These are phyloP conservation scores for Tetrapisispora phaffii DNA, from an alignment of 805 yeast genomes.

Conservation along the genomic window DNA sequence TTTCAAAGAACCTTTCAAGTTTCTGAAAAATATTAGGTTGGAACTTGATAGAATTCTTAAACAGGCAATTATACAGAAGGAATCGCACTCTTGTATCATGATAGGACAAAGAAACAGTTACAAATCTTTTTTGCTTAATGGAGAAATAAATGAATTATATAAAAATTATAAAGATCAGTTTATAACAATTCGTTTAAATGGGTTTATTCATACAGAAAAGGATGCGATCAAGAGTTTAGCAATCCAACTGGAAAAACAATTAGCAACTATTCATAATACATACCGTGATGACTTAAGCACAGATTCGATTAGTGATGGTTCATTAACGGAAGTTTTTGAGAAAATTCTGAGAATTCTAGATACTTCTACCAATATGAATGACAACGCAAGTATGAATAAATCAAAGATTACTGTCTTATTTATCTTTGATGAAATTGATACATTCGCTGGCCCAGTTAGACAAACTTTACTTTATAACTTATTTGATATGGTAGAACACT, in stretches of 20 bases:
- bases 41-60: slow-evolving; percentile 52
- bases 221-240: slow-evolving; percentile 81
- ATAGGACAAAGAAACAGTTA: slow-evolving; percentile 78
- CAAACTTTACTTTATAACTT: slow-evolving; percentile 83
- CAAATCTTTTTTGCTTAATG: slow-evolving; percentile 53
- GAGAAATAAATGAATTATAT: slow-evolving; percentile 41
- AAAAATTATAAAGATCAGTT: slow-evolving; percentile 39
- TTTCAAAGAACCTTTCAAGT: slow-evolving; percentile 11
- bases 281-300: slow-evolving; percentile 7
- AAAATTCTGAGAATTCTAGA: slow-evolving; percentile 47
- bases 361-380: slow-evolving; percentile 11
- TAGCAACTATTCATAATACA: slow-evolving; percentile 26
- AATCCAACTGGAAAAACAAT: slow-evolving; percentile 55
- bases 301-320: slow-evolving; percentile 39
- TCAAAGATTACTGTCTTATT: slow-evolving; percentile 54
- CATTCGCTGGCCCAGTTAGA: slow-evolving; percentile 57
- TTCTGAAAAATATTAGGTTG: slow-evolving; percentile 17
- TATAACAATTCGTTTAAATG: slow-evolving; percentile 56
- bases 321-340: slow-evolving; percentile 51
- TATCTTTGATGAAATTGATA: slow-evolving; percentile 77
- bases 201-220: slow-evolving; percentile 61
- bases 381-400: slow-evolving; percentile 12
- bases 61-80: slow-evolving; percentile 54
- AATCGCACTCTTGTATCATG: slow-evolving; percentile 72
- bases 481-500: slow-evolving; percentile 72